phyloP scores from a whole-genome alignment of 2,329 filamentous ascomycete genomes.

The Colletotrichum sp. region DNA sequence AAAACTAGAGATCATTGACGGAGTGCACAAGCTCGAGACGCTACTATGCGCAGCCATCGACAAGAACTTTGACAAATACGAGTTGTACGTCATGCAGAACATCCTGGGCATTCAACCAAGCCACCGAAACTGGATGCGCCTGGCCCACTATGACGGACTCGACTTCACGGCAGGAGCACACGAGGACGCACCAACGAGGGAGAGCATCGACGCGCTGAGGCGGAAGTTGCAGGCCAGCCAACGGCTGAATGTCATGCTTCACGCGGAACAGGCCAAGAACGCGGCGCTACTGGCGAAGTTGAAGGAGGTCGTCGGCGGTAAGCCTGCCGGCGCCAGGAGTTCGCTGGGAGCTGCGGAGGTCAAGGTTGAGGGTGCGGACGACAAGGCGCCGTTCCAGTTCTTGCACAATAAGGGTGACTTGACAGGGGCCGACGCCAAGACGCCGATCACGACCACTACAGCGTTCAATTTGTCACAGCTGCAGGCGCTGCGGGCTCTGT shows the following conservation, averaged over 20 bases:
- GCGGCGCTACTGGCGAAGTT: constrained; percentile 72
- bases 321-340: constrained; percentile 24
- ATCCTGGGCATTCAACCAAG: constrained; percentile 73
- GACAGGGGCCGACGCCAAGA: constrained; percentile 53
- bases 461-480: constrained; percentile 85
- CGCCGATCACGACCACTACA: constrained; percentile 72
- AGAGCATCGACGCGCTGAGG: constrained; percentile 74
- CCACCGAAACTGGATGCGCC: constrained; percentile 78
- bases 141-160: constrained; percentile 83
- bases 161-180: constrained; percentile 42
- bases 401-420: constrained; percentile 59
- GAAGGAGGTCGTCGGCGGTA: constrained; percentile 45
- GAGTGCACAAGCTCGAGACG: constrained; percentile 84
- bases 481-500: constrained; percentile 75
- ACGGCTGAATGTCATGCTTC: constrained; percentile 73
- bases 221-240: constrained; percentile 80
- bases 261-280: constrained; percentile 74
- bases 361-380: constrained; percentile 26
- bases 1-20: constrained; percentile 80
- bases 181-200: constrained; percentile 52
- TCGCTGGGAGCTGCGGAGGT: constrained; percentile 14
- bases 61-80: constrained; percentile 84
- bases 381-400: constrained; percentile 57
- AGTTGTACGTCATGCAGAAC: constrained; percentile 90
- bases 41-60: constrained; percentile 82